Conservation (phyloP, 495 filamentous ascomycete genomes). For the Aspergillus indologenus region DNA sequence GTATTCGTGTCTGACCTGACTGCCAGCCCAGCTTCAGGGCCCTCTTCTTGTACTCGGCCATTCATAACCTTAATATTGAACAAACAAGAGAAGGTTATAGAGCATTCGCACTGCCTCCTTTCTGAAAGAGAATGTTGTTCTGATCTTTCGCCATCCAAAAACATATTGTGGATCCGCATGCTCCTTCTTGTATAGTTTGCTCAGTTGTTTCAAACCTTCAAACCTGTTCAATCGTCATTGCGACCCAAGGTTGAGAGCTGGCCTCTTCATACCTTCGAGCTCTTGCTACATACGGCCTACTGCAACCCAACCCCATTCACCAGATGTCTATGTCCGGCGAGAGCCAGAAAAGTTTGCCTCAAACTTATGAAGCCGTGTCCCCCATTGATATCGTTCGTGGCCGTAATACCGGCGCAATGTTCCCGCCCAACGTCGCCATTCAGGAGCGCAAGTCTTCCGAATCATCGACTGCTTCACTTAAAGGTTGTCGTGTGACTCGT, state of each 20-base stretch:
- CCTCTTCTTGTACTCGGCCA: conserved; percentile 14
- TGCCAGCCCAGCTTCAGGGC: background rate
- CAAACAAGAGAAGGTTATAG: background rate
- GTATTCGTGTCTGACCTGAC: background rate
- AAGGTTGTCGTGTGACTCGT: conserved; percentile 75
- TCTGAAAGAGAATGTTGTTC: too few relatives aligned
- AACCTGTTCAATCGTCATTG: background rate
- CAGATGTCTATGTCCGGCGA: conserved; percentile 30
- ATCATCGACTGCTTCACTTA: conserved; percentile 61
- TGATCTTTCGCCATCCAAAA: too few relatives aligned
- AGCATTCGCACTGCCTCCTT: too few relatives aligned
- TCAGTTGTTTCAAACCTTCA: background rate
- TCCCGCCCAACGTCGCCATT: conserved; percentile 19
- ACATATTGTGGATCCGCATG: background rate
- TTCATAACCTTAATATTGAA: background rate
- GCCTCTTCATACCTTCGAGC: conserved; percentile 28
- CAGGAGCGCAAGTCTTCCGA: conserved; percentile 35
- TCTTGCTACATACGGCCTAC: conserved; percentile 4
- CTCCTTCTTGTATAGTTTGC: background rate
- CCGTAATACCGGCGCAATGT: conserved; percentile 34
- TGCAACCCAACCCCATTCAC: conserved; percentile 7
- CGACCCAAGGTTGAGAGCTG: conserved; percentile 29
- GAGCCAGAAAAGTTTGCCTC: conserved; percentile 29
- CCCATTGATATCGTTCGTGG: conserved; percentile 34
- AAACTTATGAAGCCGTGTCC: conserved; percentile 33